phyloP scores from a whole-genome alignment of 257 asterid species.

The Nicotiana benthamiana region DNA sequence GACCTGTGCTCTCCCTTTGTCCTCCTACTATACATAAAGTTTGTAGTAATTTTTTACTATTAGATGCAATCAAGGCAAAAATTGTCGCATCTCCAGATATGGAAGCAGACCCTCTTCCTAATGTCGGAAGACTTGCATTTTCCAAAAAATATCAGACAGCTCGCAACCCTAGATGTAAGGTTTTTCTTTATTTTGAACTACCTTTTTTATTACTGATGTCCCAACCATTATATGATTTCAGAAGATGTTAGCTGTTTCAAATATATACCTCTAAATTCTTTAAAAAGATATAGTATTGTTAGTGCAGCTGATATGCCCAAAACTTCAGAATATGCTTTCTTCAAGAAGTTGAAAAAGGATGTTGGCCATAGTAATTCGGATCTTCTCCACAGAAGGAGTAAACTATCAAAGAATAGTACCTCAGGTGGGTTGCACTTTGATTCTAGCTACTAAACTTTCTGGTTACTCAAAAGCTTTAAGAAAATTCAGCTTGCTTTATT shows the following conservation, averaged over 20 bases:
- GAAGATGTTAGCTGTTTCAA: background rate
- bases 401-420: conserved; percentile 13
- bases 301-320: conserved; percentile 59
- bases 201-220: conserved; percentile 1
- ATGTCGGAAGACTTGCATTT: conserved; percentile 16
- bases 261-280: background rate
- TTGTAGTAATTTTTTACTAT: background rate
- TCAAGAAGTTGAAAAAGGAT: conserved; percentile 55
- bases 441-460: background rate
- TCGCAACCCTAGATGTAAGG: conserved; percentile 30
- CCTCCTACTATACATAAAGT: background rate
- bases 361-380: conserved; percentile 16
- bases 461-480: background rate
- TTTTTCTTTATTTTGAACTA: conserved; percentile 7
- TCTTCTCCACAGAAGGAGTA: conserved; percentile 21
- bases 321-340: conserved; percentile 79
- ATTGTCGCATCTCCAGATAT: conserved; percentile 37
- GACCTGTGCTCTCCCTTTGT: background rate
- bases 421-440: conserved; percentile 28
- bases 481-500: background rate
- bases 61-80: conserved; percentile 41
- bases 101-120: conserved; percentile 23
- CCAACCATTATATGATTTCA: conserved; percentile 1
- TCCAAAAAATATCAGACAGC: conserved; percentile 20
- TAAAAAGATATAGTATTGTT: background rate